Percentiles rank a stretch among this genome's conserved stretches.
These are phyloP conservation scores for Davidsoniella virescens DNA, from an alignment of 2,329 filamentous ascomycete genomes.

Conservation along the genomic window DNA sequence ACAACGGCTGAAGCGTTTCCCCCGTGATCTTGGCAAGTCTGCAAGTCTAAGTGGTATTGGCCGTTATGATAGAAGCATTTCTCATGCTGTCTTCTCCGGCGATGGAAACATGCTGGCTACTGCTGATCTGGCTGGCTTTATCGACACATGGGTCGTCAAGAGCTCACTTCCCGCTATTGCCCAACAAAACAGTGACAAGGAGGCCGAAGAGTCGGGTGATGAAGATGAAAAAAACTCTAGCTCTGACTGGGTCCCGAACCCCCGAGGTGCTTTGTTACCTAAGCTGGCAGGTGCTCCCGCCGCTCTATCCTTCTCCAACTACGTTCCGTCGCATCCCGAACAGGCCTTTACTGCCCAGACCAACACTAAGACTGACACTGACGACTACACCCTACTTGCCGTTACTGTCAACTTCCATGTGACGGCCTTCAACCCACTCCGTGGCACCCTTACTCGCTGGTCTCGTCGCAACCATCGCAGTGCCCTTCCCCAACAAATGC, in stretches of 20 bases:
- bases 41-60: constrained; percentile 49
- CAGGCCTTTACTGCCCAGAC: constrained; percentile 14
- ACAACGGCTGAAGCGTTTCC: constrained; percentile 35
- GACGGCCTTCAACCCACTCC: constrained; percentile 62
- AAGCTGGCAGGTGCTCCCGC: constrained; percentile 49
- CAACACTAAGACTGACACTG: constrained; percentile 17
- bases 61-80: constrained; percentile 62
- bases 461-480: constrained; percentile 66
- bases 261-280: constrained; percentile 51
- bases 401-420: constrained; percentile 43
- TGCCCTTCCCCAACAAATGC: constrained; percentile 58
- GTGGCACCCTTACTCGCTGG: constrained; percentile 69
- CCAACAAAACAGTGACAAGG: constrained; percentile 19
- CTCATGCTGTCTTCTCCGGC: constrained; percentile 58
- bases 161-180: constrained; percentile 21
- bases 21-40: constrained; percentile 37
- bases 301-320: constrained; percentile 50
- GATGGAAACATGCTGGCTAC: constrained; percentile 66
- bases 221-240: constrained; percentile 26
- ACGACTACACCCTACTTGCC: constrained; percentile 36
- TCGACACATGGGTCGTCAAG: constrained; percentile 72
- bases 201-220: constrained; percentile 21
- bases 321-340: constrained; percentile 22
- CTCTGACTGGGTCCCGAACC: constrained; percentile 54
- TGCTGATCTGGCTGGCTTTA: constrained; percentile 66